Percentiles rank a stretch among this genome's conserved stretches.
These are phyloP conservation scores for Ophiocordyceps camponoti-rufipedis DNA, from an alignment of 2,329 filamentous ascomycete species.

Conservation along the genomic window DNA sequence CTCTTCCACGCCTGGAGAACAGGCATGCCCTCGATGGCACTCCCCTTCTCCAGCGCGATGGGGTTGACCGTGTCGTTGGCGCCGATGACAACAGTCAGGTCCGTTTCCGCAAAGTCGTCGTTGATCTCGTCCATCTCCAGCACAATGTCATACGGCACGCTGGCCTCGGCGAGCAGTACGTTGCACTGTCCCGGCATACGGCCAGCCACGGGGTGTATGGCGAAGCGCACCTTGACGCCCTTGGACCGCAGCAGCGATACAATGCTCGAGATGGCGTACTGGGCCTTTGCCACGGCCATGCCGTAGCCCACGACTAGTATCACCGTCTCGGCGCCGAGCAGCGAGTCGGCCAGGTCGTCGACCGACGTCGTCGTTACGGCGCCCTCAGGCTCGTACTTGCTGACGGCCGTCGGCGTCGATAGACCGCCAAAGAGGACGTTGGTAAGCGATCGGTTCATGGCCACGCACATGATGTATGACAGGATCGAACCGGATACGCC, in stretches of 20 bases:
- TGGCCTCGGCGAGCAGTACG: constrained; percentile 72
- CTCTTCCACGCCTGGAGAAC: constrained; percentile 88
- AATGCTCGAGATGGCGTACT: constrained; percentile 79
- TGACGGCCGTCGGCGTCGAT: constrained; percentile 34
- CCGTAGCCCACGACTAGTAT: constrained; percentile 86
- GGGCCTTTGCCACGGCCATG: constrained; percentile 87
- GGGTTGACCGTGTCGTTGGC: constrained; percentile 90
- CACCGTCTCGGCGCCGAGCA: constrained; percentile 62
- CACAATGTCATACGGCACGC: constrained; percentile 80
- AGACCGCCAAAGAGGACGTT: constrained; percentile 73
- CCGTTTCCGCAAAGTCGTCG: constrained; percentile 73
- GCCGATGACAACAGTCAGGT: constrained; percentile 75
- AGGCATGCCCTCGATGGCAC: constrained; percentile 80
- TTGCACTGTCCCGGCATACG: constrained; percentile 92
- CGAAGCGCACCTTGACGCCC: constrained; percentile 69
- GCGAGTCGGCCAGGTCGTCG: constrained; percentile 62
- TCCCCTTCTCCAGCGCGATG: constrained; percentile 67
- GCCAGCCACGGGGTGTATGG: constrained; percentile 78
- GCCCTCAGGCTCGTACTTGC: constrained; percentile 61
- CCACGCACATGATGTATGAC: constrained; percentile 73
- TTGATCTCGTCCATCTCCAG: constrained; percentile 96
- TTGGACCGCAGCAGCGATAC: constrained; percentile 54
- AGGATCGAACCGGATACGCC: constrained; percentile 79
- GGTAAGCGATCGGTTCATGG: constrained; percentile 80
- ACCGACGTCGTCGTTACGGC: constrained; percentile 60